Percentiles rank a stretch among this genome's conserved stretches.
Conservation (phyloP, 148 eudicot species). For the Cornus controversa region DNA sequence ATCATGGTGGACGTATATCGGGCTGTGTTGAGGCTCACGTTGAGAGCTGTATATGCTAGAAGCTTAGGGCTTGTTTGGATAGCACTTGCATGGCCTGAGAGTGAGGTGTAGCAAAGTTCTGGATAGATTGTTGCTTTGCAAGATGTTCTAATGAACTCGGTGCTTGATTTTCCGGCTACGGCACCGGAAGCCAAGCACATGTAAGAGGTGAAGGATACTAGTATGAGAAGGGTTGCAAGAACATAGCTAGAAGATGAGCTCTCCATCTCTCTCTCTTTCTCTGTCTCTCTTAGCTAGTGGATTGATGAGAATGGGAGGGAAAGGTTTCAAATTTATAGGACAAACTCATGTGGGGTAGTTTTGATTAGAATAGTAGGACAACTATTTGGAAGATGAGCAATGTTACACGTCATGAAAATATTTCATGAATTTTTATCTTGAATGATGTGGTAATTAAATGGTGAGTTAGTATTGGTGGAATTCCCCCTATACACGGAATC, state of each 20-base stretch:
- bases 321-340: constrained; percentile 1
- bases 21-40: constrained; percentile 20
- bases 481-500: no score
- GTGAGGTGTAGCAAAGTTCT: constrained; percentile 22
- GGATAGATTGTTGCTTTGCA: constrained; percentile 24
- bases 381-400: background rate
- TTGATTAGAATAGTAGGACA: background rate
- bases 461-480: no score
- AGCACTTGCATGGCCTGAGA: constrained; percentile 16
- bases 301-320: background rate
- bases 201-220: background rate
- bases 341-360: background rate
- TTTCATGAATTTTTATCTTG: no score
- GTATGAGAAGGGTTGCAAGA: background rate
- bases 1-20: constrained; percentile 4
- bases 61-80: constrained; percentile 21
- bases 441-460: no score
- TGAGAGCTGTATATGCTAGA: constrained; percentile 26
- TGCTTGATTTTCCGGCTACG: constrained; percentile 4
- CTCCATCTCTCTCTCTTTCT: constrained; percentile 7
- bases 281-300: background rate
- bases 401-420: no score
- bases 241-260: constrained; percentile 3
- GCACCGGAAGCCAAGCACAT: background rate
- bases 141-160: constrained; percentile 24